These are phyloP conservation scores for Aspergillus nanangensis DNA, from an alignment of 495 filamentous ascomycete genomes.

Conservation along the genomic window DNA sequence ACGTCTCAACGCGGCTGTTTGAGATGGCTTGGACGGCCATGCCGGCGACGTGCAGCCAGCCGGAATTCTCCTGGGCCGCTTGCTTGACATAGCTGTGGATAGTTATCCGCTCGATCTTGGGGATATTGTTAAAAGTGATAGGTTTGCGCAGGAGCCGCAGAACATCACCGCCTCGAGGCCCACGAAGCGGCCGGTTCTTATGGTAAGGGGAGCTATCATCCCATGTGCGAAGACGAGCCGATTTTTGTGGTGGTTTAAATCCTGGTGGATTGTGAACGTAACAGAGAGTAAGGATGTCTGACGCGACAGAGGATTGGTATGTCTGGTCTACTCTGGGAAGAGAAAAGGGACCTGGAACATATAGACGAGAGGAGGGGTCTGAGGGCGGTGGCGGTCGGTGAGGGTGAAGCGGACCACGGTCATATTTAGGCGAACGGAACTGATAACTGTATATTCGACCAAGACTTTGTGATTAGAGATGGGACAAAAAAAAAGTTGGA, in stretches of 20 bases:
- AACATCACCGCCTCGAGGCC: constrained; percentile 66
- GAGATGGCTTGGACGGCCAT: constrained; percentile 84
- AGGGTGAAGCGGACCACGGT: constrained; percentile 89
- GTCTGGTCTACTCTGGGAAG: constrained; percentile 85
- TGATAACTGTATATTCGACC: too few species aligned
- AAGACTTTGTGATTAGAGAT: constrained; percentile 12
- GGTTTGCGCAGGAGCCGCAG: constrained; percentile 70
- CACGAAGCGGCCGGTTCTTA: constrained; percentile 80
- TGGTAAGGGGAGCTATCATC: constrained; percentile 89
- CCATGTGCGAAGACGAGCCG: constrained; percentile 77
- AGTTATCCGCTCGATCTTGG: constrained; percentile 73
- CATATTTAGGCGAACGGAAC: constrained; percentile 86
- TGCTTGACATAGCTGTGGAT: constrained; percentile 67
- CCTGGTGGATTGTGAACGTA: constrained; percentile 81
- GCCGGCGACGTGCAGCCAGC: constrained; percentile 71
- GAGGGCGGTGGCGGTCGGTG: constrained; percentile 81
- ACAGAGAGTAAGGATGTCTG: constrained; percentile 85
- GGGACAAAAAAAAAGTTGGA: constrained; percentile 1
- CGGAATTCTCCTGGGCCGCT: constrained; percentile 57
- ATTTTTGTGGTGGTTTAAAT: constrained; percentile 54
- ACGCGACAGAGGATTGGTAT: constrained; percentile 75
- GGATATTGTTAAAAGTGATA: constrained; percentile 82
- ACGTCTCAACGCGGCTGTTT: constrained; percentile 66
- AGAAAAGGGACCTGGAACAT: constrained; percentile 90
- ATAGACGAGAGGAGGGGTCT: constrained; percentile 80